Base-by-base conservation (phyloP, 306 rosid genomes). In the Prinsepia uniflora region DNA sequence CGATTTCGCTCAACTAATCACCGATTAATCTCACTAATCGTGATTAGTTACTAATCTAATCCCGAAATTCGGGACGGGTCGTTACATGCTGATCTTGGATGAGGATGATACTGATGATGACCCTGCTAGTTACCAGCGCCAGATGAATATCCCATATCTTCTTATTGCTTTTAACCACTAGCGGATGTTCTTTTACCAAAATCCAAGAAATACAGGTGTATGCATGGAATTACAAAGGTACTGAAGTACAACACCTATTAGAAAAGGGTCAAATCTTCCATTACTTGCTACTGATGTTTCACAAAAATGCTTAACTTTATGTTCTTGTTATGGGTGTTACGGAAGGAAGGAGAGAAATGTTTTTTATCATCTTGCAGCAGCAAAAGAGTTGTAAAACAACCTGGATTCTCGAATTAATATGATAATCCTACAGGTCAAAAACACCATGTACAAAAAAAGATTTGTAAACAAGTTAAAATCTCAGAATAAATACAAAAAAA, bases 141-240 rank as follows among this genome's bases (percentile, higher is more conserved):
- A 62, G 96, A 74, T 40, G 91, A 53, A 54, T 76, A 78, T 10
- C 67, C 80, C 79, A 84, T 76, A 61, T 88, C 88, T 60, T 56
- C 1, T 12, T 57, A 22, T 3, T 24, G 2, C 4, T 22, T 59
- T 46, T 45, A 22, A 42, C 59, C 20, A 9, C 44, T 46, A 17
- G 14, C 14, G 42, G n/a, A 6, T 41, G 15, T 34, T 63, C 43
- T 45, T 20, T 17, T 42, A 63, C 48, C 24, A 17, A 63, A 63
- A 19, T n/a, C 52, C 68, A 12, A 11, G 10, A 63, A 44, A 43
- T 44, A 43, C 36, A 4, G 20, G 68, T 18, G 6, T 20, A 59
- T 7, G 17, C 19, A 44, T 3, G 54, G 45, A 49, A 14, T 14
- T 15, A 49, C 54, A 49, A 1, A 49, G 19, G 54, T 49, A 49